Conservation (phyloP, 306 rosid genomes). For the Delonix regia region DNA sequence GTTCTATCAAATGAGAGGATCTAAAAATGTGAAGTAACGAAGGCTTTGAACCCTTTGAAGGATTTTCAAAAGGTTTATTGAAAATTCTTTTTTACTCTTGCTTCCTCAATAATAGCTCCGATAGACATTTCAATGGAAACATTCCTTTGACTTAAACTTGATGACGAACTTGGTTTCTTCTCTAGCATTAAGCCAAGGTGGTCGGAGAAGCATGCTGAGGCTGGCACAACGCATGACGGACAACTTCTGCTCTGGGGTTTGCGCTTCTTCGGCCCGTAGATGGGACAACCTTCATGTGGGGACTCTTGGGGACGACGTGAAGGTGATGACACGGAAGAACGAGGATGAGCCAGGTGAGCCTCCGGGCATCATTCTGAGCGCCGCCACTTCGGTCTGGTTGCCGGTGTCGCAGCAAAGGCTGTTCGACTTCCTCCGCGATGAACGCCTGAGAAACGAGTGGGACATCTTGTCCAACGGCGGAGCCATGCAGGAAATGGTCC, state of each 20-base stretch:
- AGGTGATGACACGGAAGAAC: conserved; percentile 75
- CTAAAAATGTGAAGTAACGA: too few relatives aligned
- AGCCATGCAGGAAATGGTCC: conserved; percentile 75
- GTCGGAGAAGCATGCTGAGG: conserved; percentile 80
- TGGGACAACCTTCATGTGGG: conserved; percentile 76
- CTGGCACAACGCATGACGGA: conserved; percentile 88
- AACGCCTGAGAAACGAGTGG: conserved; percentile 72
- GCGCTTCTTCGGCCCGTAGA: conserved; percentile 64
- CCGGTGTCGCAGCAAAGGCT: conserved; percentile 64
- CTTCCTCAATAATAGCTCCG: too few relatives aligned
- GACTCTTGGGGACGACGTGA: conserved; percentile 68
- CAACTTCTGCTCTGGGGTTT: conserved; percentile 78
- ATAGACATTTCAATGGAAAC: background rate
- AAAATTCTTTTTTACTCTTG: too few relatives aligned
- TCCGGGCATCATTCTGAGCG: conserved; percentile 77
- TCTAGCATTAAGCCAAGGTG: conserved; percentile 57
- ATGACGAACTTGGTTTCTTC: background rate
- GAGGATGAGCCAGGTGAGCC: conserved; percentile 90
- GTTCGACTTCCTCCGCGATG: conserved; percentile 75
- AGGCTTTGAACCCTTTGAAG: too few relatives aligned
- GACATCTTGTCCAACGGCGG: conserved; percentile 76
- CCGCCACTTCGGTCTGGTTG: conserved; percentile 88
- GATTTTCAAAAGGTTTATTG: too few relatives aligned
- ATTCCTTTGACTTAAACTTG: background rate
- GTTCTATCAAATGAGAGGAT: too few relatives aligned